Evolutionary conservation across 805 yeast species (phyloP), one percentile per base, ranked within the genome.

Genomic region (Myxozyma mucilagina): DNA sequence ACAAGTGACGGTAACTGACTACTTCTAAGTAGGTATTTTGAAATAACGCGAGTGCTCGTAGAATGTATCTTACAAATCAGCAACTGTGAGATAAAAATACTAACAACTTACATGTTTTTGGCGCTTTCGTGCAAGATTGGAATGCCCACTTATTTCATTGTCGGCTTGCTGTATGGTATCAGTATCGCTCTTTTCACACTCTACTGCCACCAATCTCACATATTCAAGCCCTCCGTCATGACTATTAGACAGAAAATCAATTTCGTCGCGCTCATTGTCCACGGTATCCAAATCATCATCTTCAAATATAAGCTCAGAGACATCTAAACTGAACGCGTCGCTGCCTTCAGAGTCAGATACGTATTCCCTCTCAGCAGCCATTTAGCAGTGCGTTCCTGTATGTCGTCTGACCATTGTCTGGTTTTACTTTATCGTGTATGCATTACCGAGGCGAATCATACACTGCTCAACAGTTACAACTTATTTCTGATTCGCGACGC

Each of bases 301-400:
- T 34, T 36, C 56, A 53, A 53, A 16, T 4, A 36, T 38, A 52
- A 32, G 38, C 38, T 38, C 56, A 10, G 41, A 39, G 24, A 52
- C 20, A 52, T 52, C 48, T 34, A 18, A 18, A 47, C 47, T 47
- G 20, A 48, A 56, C 18, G 41, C 38, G 41, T 42, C 54, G 18
- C 59, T 56, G 39, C 53, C 67, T 42, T 64, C 67, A 29, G 67
- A 60, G 45, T 65, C 68, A 10, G 65, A 52, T 34, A 65, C 38
- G 24, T 56, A 63, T 18, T 61, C 67, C 4, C 47, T 44, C 32
- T 44, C 49, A 20, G 39, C 29, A 18, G 67, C 55, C 67, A 64
- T 64, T 39, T 16, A 54, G 32, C 3, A 16, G 29, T 31, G n/a
- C n/a, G 7, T 10, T 32, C 44, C 31, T 24, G n/a, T 13, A n/a